Percentiles rank a stretch among this genome's conserved stretches.
These are phyloP conservation scores for Lasiosphaeria ovina DNA, from an alignment of 495 filamentous ascomycete genomes.

Conservation along the genomic window DNA sequence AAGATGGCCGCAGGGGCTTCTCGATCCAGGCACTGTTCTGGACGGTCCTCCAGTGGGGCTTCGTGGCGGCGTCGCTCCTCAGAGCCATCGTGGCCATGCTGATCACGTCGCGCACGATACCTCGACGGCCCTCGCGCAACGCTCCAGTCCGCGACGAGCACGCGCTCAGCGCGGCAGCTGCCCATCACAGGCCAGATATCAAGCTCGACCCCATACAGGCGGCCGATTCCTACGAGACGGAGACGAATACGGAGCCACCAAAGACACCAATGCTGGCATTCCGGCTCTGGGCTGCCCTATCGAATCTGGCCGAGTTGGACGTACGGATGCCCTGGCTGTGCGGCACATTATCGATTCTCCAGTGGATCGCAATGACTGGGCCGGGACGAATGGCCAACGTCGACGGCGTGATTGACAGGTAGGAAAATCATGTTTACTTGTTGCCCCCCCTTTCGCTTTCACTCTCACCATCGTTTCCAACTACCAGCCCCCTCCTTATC, in stretches of 20 bases:
- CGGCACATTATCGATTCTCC: conserved; percentile 67
- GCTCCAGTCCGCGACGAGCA: background rate
- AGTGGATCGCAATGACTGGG: conserved; percentile 67
- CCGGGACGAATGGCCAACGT: conserved; percentile 71
- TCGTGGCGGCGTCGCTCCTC: conserved; percentile 62
- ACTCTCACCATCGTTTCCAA: conserved; percentile 9
- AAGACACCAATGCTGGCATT: conserved; percentile 74
- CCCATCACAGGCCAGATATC: conserved; percentile 16
- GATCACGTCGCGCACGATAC: conserved; percentile 52
- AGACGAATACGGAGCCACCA: conserved; percentile 29
- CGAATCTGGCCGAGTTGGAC: conserved; percentile 66
- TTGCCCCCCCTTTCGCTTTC: conserved; percentile 20
- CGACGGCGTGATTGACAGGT: conserved; percentile 85
- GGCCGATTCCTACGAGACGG: conserved; percentile 12
- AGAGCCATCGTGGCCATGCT: conserved; percentile 57
- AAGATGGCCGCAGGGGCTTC: conserved; percentile 17
- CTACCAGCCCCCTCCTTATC: background rate
- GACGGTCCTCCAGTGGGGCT: conserved; percentile 65
- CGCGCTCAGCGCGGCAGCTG: background rate
- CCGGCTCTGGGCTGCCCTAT: conserved; percentile 66
- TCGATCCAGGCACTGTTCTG: conserved; percentile 57
- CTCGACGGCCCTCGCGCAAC: conserved; percentile 37
- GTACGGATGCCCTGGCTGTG: conserved; percentile 82
- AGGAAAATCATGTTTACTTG: conserved; percentile 44
- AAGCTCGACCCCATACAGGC: conserved; percentile 6